A percentile compares a stretch with the other conserved stretches of the same genome.
These are phyloP conservation scores for Neonectria neomacrospora DNA, from an alignment of 2,329 filamentous ascomycete genomes.

Conservation along the genomic window DNA sequence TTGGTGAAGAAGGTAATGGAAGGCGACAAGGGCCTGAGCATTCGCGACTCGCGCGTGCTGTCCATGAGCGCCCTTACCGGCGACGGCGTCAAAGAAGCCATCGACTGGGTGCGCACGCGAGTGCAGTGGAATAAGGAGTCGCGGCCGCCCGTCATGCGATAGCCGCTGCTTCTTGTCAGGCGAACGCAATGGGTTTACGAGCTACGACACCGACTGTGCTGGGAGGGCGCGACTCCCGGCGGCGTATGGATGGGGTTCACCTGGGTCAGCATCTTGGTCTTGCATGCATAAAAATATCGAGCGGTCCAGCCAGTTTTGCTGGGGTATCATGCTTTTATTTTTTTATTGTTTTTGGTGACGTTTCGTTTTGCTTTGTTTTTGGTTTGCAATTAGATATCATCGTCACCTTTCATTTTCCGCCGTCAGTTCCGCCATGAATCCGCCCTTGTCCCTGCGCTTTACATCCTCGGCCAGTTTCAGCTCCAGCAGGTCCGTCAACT, in stretches of 20 bases:
- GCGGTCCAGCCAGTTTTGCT: constrained; percentile 27
- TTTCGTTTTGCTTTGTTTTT: constrained; percentile 19
- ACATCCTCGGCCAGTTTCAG: constrained; percentile 79
- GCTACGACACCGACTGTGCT: constrained; percentile 29
- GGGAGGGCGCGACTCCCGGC: constrained; percentile 10
- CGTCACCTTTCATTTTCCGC: constrained; percentile 81
- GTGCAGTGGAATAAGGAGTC: constrained; percentile 98
- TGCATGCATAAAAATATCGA: constrained; percentile 28
- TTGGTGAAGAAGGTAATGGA: constrained; percentile 96
- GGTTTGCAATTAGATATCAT: constrained; percentile 28
- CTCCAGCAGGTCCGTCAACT: constrained; percentile 80
- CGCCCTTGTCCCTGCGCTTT: constrained; percentile 80
- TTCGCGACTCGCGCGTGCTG: constrained; percentile 90
- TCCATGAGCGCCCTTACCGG: constrained; percentile 91
- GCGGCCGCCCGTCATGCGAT: constrained; percentile 92
- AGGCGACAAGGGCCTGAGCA: constrained; percentile 85
- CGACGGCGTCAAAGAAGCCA: constrained; percentile 88
- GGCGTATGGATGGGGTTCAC: constrained; percentile 36
- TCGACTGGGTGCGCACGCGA: constrained; percentile 94
- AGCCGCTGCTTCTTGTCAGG: constrained; percentile 45
- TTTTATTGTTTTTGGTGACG: constrained; percentile 30
- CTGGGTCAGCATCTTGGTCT: constrained; percentile 33
- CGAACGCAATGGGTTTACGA: constrained; percentile 29
- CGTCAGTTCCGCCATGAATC: constrained; percentile 79
- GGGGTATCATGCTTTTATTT: constrained; percentile 47